Percentiles rank a stretch among this genome's conserved stretches.
phyloP scores from a whole-genome alignment of 2,329 filamentous ascomycete genomes.

The Cordyceps cateniannulata region DNA sequence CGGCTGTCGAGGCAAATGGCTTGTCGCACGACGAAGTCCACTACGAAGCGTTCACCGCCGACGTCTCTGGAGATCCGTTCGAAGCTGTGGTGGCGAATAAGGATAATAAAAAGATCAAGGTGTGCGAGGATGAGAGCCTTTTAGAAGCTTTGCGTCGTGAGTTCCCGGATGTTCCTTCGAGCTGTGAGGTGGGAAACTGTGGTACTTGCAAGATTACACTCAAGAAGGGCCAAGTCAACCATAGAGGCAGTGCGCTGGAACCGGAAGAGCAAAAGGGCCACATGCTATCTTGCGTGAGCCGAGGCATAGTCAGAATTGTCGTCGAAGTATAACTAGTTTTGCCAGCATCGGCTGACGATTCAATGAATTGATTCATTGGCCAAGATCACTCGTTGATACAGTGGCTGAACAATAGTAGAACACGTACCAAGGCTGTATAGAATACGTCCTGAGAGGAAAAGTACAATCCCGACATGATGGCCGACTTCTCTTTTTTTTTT shows the following conservation, averaged over 20 bases:
- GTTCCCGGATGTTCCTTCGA: slow-evolving; percentile 38
- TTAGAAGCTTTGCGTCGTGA: slow-evolving; percentile 40
- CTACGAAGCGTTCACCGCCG: slow-evolving; percentile 52
- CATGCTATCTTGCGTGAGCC: slow-evolving; percentile 48
- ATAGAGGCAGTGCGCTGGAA: slow-evolving; percentile 41
- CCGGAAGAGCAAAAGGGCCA: slow-evolving; percentile 36
- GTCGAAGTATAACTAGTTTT: slow-evolving; percentile 36
- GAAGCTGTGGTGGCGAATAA: slow-evolving; percentile 44
- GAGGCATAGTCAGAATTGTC: slow-evolving; percentile 42
- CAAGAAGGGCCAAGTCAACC: slow-evolving; percentile 37
- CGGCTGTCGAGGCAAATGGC: slow-evolving; percentile 33
- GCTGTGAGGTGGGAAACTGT: slow-evolving; percentile 49
- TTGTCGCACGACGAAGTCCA: slow-evolving; percentile 48
- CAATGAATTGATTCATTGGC: not conserved
- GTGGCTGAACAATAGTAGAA: no score
- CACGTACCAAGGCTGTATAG: no score
- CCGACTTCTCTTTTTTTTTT: no score
- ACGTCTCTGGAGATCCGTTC: slow-evolving; percentile 52
- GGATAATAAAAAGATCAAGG: slow-evolving; percentile 34
- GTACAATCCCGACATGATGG: no score
- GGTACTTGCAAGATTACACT: slow-evolving; percentile 44
- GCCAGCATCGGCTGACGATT: no score
- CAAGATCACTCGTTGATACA: no score
- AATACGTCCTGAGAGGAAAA: no score
- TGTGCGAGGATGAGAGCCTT: slow-evolving; percentile 42